Evolutionary conservation across 306 rosid species (phyloP).

Genomic region (Pterocarpus santalinus): DNA sequence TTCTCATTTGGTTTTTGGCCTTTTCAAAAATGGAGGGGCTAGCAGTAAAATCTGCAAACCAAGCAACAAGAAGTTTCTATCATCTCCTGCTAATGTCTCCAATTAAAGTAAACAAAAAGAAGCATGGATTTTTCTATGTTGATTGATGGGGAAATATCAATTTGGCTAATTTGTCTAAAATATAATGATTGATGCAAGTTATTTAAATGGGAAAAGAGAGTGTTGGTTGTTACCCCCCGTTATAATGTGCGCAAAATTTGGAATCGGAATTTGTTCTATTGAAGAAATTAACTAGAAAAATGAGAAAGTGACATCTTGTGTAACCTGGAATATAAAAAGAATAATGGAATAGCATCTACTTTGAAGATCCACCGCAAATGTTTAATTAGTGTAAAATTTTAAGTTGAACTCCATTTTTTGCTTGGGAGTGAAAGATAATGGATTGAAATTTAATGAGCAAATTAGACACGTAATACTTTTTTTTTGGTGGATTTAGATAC

Average conservation of each 20-base stretch:
- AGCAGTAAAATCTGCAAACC: slow-evolving; percentile 1
- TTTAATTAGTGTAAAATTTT: too few species aligned
- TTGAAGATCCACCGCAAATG: slow-evolving; percentile 11
- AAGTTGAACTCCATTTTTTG: background rate
- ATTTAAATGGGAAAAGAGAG: slow-evolving; percentile 1
- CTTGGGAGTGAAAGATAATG: slow-evolving; percentile 2
- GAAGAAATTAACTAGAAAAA: background rate
- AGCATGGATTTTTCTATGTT: background rate
- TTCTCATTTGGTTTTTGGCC: background rate
- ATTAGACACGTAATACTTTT: background rate
- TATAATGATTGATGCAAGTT: background rate
- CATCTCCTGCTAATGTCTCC: background rate
- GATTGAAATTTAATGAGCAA: slow-evolving; percentile 3
- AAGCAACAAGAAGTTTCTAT: slow-evolving; percentile 33
- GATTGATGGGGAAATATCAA: slow-evolving; percentile 25
- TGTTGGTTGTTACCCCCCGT: background rate
- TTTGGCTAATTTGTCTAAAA: slow-evolving; percentile 9
- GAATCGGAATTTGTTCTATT: background rate
- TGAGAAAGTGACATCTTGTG: slow-evolving; percentile 33
- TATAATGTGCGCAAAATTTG: background rate
- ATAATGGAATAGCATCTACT: slow-evolving; percentile 29
- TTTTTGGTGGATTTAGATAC: too few species aligned
- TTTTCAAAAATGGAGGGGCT: slow-evolving; percentile 32
- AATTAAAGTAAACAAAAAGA: slow-evolving; percentile 7
- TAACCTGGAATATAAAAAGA: slow-evolving; percentile 2